A percentile compares a stretch with the other conserved stretches of the same genome.
Evolutionary conservation across 306 rosid genomes (phyloP).

Genomic region (Purshia tridentata): DNA sequence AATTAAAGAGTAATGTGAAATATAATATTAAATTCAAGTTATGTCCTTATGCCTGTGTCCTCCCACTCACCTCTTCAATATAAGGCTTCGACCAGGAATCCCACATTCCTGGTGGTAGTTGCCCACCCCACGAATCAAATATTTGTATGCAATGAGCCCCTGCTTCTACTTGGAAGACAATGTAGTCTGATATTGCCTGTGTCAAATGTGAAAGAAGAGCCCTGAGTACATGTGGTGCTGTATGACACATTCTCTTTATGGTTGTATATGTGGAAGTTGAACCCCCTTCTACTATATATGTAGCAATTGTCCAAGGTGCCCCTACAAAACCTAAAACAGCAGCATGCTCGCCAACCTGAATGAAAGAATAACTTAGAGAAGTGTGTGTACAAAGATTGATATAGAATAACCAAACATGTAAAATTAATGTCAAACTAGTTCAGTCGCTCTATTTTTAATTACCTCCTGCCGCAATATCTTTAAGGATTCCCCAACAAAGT

Average conservation of each 20-base stretch:
- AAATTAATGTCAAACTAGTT: slow-evolving; percentile 1
- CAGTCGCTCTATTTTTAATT: slow-evolving; percentile 11
- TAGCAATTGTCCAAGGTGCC: slow-evolving; percentile 98
- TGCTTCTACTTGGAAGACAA: slow-evolving; percentile 80
- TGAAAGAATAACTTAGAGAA: slow-evolving; percentile 19
- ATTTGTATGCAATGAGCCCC: slow-evolving; percentile 98
- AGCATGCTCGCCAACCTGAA: slow-evolving; percentile 75
- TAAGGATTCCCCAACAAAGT: slow-evolving; percentile 84
- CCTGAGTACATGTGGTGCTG: slow-evolving; percentile 78
- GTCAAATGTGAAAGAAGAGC: slow-evolving; percentile 86
- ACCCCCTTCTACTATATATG: slow-evolving; percentile 97
- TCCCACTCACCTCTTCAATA: slow-evolving; percentile 67
- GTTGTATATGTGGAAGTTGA: slow-evolving; percentile 80
- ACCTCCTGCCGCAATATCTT: slow-evolving; percentile 76
- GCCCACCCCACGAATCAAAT: slow-evolving; percentile 99
- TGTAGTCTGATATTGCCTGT: slow-evolving; percentile 78
- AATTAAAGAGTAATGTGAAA: background rate
- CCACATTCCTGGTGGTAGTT: slow-evolving; percentile 92
- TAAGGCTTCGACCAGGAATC: slow-evolving; percentile 96
- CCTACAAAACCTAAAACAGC: slow-evolving; percentile 99
- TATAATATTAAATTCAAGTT: background rate
- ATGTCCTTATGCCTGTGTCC: background rate
- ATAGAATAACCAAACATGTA: background rate
- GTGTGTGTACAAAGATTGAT: background rate
- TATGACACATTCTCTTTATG: slow-evolving; percentile 97